These are phyloP conservation scores for Dentiscutata heterogama DNA, from an alignment of 371 early-diverging fungal species.

Conservation along the genomic window DNA sequence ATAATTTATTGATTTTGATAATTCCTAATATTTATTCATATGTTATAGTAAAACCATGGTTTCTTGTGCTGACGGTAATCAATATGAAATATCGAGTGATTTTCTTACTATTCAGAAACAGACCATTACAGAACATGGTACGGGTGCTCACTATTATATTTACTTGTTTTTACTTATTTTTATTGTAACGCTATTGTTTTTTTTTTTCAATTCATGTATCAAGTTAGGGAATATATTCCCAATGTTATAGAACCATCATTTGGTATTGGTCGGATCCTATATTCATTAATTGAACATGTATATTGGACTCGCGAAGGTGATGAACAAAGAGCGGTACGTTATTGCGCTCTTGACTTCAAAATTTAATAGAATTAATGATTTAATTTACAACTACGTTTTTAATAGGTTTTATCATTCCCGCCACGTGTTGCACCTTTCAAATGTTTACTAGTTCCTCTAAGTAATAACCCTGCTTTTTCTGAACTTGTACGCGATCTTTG, in stretches of 20 bases:
- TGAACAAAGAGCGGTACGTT: constrained; percentile 77
- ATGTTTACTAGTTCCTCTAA: constrained; percentile 93
- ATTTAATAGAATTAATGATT: not conserved
- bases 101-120: constrained; percentile 79
- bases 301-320: constrained; percentile 94
- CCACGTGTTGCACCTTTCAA: constrained; percentile 95
- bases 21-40: too few relatives aligned
- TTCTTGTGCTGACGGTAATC: constrained; percentile 66
- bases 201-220: not conserved
- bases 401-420: constrained; percentile 89
- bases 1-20: not conserved
- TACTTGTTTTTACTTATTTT: not conserved
- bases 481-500: constrained; percentile 74
- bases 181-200: not conserved
- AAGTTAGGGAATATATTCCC: constrained; percentile 97
- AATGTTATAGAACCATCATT: constrained; percentile 99
- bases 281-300: constrained; percentile 97
- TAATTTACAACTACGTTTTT: not conserved
- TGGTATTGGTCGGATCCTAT: constrained; percentile 99
- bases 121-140: constrained; percentile 85
- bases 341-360: too few relatives aligned
- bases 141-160: constrained; percentile 45
- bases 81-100: constrained; percentile 76
- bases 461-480: constrained; percentile 79
- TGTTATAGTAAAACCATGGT: constrained; percentile 41